These are phyloP conservation scores for Candida tallmaniae DNA, from an alignment of 805 yeast species.

Conservation along the genomic window DNA sequence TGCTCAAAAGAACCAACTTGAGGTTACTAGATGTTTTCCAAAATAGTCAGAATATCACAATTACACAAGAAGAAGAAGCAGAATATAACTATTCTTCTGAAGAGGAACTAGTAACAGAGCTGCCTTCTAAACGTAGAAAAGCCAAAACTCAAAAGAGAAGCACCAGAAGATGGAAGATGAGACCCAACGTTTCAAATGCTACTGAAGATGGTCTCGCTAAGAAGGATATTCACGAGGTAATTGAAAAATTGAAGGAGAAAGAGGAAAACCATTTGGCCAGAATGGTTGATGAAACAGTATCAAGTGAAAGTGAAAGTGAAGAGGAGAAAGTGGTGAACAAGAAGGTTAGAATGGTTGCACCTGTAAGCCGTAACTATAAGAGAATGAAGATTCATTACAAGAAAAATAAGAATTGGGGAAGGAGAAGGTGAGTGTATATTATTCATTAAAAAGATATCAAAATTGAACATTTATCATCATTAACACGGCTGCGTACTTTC, in stretches of 20 bases:
- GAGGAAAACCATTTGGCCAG: slow-evolving; percentile 16
- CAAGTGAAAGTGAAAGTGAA: slow-evolving; percentile 4
- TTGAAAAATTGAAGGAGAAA: slow-evolving; percentile 29
- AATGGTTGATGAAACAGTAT: slow-evolving; percentile 16
- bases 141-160: slow-evolving; percentile 48
- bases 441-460: background rate
- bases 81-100: slow-evolving; percentile 6
- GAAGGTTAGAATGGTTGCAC: slow-evolving; percentile 20
- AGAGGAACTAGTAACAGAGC: slow-evolving; percentile 5
- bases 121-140: slow-evolving; percentile 14
- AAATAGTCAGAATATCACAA: slow-evolving; percentile 36
- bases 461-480: too few relatives aligned
- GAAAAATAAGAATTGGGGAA: slow-evolving; percentile 15
- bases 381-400: slow-evolving; percentile 48
- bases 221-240: slow-evolving; percentile 40
- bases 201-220: slow-evolving; percentile 27
- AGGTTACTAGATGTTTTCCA: slow-evolving; percentile 43
- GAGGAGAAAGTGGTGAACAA: slow-evolving; percentile 11
- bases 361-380: slow-evolving; percentile 47
- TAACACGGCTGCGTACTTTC: too few relatives aligned
- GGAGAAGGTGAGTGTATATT: slow-evolving; percentile 21
- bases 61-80: slow-evolving; percentile 11
- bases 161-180: slow-evolving; percentile 48
- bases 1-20: slow-evolving; percentile 6
- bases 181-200: slow-evolving; percentile 26